Base-by-base conservation (phyloP, 306 rosid genomes). In the Lathyrus oleraceus region DNA sequence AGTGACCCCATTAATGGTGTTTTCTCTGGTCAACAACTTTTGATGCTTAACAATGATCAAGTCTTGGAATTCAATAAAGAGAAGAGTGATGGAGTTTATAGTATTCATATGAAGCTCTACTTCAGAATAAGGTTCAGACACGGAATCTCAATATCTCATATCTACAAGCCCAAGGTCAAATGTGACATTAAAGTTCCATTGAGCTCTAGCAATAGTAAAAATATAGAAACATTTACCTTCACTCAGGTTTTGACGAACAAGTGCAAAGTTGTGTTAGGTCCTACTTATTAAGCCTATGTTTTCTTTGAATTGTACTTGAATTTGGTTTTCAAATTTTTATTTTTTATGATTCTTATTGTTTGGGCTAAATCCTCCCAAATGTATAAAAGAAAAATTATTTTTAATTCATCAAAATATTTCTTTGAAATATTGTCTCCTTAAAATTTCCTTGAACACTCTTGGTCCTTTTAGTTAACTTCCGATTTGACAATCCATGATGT, bases 91-190 rank as follows among this genome's bases (percentile, higher is more conserved):
- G 84, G 83, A 19, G 52, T 35, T 7, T 91, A 61, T 51, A 68
- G 67, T 19, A 76, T 91, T 10, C 71, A 77, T 30, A 76, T 91
- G 20, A 82, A 72, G 72, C 82, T 91, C 6, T 53, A 86, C 61
- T 81, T 90, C 45, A 67, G 85, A 25, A 71, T 87, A 6, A 65
- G 96, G 70, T 77, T 77, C 72, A 84, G 83, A 43, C 70, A 81
- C 1, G 89, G 91, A 0, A 56, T 23, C 21, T 3, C 66, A 3
- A 85, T 72, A 43, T 43, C 76, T 0, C 40, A 75, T 1, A 6
- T 47, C 4, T 59, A 28, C 40, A 81, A 85, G 78, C 91, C 91
- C 12, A 87, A 74, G 53, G 80, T 73, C 10, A 63, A 82, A 51
- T 90, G 94, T 52, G 76, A 77, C 5, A 40, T 90, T 57, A 85